Base-by-base conservation (phyloP, 2,329 filamentous ascomycete genomes). In the Trichoderma sp. region DNA sequence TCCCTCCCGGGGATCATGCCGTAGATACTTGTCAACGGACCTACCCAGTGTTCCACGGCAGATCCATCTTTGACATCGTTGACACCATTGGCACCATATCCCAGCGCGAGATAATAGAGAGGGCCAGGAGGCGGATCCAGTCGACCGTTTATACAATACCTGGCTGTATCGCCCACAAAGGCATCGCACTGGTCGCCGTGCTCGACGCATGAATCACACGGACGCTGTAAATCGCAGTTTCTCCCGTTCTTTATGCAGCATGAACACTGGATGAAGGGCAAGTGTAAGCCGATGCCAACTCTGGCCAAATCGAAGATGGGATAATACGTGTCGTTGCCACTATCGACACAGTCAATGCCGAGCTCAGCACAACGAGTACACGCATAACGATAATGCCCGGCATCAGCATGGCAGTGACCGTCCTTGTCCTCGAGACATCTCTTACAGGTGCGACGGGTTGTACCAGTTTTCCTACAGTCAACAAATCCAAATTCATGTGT, bases 141-240 rank as follows among this genome's bases (percentile, higher is more conserved):
- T 6, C 78, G 69, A 0, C 77, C 75, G 3, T 76, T 75, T 72
- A 80, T 68, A 68, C 76, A 78, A 77, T 78, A 77, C 14, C 45
- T 68, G 33, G 29, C 38, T 27, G 75, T 73, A 11, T 74, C 75
- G 6, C 53, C 75, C 3, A 5, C 2, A 35, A 71, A 79, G 6
- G n/a, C 27, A 16, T 80, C 77, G 18, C 79, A 79, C 9, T 69
- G 31, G 0, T 78, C 75, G 3, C 72, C 77, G 24, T 75, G 41
- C 8, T 69, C 24, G 12, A 76, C 73, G 78, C 84, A 85, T 4
- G 80, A 82, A 68, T 85, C 82, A 74, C 84, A 85, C 1, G 84
- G 84, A 24, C 83, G 80, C 71, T 83, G 83, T 1, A 82, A 81
- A 65, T 85, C 84, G 75, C 84, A 85, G 69, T 80, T 78, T 1